These are phyloP conservation scores for Lyophyllum decastes DNA, from an alignment of 768 basidiomycete genomes.

Conservation along the genomic window DNA sequence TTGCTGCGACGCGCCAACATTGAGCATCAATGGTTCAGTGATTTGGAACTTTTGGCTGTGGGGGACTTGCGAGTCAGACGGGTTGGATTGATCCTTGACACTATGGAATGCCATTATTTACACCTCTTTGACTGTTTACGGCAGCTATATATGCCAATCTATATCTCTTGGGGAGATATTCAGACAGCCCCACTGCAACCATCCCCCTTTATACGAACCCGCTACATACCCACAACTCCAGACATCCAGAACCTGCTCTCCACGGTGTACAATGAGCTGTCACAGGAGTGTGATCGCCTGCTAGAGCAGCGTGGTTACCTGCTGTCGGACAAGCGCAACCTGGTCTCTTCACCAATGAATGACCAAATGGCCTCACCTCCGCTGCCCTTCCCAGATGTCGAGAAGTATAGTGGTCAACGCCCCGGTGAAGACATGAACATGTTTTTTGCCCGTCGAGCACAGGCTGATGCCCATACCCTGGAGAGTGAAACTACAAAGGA, in stretches of 20 bases:
- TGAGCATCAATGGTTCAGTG: too few species aligned
- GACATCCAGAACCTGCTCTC: too few species aligned
- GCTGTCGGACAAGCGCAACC: too few species aligned
- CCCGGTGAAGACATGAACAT: not conserved
- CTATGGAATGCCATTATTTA: not conserved
- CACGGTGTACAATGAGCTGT: too few species aligned
- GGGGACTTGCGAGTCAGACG: not conserved
- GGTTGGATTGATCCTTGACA: constrained; percentile 12
- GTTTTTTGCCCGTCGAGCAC: constrained; percentile 3
- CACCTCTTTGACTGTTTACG: not conserved
- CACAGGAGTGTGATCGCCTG: too few species aligned
- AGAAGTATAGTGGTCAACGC: too few species aligned
- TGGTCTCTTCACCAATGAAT: too few species aligned
- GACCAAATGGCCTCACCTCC: too few species aligned
- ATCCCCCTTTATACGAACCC: not conserved
- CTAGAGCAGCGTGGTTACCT: too few species aligned
- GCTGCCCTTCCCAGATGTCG: too few species aligned
- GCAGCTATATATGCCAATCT: not conserved
- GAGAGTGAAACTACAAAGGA: too few species aligned
- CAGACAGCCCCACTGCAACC: not conserved
- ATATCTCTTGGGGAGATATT: not conserved
- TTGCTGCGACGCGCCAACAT: too few species aligned
- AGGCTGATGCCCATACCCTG: not conserved
- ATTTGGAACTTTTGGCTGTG: constrained; percentile 7
- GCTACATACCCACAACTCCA: not conserved